These are phyloP conservation scores for Suillus discolor DNA, from an alignment of 768 basidiomycete genomes.

Conservation along the genomic window DNA sequence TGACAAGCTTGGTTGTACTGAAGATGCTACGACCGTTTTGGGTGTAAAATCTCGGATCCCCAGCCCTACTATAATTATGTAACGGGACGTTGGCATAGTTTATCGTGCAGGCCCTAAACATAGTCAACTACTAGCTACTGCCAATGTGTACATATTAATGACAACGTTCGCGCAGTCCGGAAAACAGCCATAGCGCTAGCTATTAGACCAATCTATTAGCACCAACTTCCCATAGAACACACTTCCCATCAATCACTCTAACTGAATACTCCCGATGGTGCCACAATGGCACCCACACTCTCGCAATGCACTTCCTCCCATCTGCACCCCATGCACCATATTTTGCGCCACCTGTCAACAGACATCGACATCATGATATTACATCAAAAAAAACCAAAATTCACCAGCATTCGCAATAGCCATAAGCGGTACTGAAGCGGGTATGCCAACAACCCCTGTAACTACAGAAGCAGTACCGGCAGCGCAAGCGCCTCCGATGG, in stretches of 20 bases:
- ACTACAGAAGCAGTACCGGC: conserved; percentile 14
- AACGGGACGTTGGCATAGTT: too few species aligned
- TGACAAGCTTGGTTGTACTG: too few species aligned
- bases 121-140: too few species aligned
- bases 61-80: too few species aligned
- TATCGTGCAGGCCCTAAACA: too few species aligned
- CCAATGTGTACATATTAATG: too few species aligned
- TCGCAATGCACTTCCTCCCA: not conserved
- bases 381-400: not conserved
- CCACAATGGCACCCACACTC: not conserved
- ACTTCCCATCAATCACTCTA: not conserved
- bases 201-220: not conserved
- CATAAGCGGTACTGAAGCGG: not conserved
- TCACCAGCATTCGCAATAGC: not conserved
- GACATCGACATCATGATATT: not conserved
- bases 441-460: not conserved
- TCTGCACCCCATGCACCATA: not conserved
- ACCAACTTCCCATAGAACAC: not conserved
- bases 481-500: not conserved
- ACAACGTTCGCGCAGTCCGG: too few species aligned
- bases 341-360: not conserved
- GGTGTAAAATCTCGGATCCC: too few species aligned
- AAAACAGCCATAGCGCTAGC: not conserved
- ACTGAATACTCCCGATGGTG: not conserved
- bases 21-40: too few species aligned